A percentile compares a stretch with the other conserved stretches of the same genome.
phyloP scores from a whole-genome alignment of 306 rosid species.

The Abrus precatorius region DNA sequence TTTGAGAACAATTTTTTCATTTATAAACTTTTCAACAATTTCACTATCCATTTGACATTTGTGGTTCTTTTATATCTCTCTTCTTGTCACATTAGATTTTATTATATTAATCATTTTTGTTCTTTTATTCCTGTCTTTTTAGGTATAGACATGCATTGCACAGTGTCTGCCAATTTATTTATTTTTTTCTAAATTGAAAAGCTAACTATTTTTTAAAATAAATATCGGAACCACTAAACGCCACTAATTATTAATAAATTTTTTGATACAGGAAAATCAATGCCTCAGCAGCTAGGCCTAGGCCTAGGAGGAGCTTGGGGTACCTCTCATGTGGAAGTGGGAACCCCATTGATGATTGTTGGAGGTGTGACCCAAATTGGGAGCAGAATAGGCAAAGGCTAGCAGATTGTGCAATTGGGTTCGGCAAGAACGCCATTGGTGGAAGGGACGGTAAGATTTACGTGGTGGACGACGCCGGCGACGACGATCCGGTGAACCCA shows the following conservation, averaged over 20 bases:
- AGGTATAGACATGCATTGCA: no score
- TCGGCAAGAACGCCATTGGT: conserved; percentile 87
- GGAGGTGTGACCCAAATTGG: conserved; percentile 94
- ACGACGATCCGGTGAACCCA: conserved; percentile 73
- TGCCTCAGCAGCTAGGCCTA: conserved; percentile 59
- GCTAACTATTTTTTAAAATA: no score
- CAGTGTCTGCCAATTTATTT: no score
- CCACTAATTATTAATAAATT: neutral
- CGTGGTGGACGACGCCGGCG: conserved; percentile 70
- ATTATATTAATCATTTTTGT: no score
- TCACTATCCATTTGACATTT: no score
- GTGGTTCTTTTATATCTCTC: no score
- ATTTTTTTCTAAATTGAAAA: no score
- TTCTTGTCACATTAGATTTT: no score
- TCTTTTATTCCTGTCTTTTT: no score
- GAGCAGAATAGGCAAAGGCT: conserved; percentile 77
- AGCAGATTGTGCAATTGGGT: conserved; percentile 95
- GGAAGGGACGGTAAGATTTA: conserved; percentile 79
- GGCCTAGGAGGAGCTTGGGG: conserved; percentile 78
- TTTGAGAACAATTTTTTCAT: no score
- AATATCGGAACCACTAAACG: no score
- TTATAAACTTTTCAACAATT: no score
- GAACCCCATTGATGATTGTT: conserved; percentile 96
- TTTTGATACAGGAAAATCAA: conserved; percentile 62
- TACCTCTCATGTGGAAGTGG: conserved; percentile 87